Base-by-base conservation (phyloP, 1,139 yeast genomes). In the Geotrichum restrictum region DNA sequence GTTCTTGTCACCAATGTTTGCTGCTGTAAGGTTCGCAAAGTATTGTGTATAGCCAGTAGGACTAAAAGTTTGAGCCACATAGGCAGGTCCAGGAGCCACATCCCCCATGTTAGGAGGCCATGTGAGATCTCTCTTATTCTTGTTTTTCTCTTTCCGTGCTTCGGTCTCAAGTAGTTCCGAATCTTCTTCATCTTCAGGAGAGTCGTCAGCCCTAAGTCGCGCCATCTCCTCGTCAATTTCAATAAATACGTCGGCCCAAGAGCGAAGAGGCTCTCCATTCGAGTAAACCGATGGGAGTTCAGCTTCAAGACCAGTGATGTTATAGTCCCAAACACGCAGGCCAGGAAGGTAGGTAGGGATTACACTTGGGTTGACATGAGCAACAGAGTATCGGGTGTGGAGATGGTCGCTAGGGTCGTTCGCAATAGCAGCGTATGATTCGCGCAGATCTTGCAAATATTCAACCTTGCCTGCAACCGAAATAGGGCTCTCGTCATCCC, bases 341-440 rank as follows among this genome's bases (percentile, higher is more conserved):
- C 91, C 88, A 2, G 96, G 91, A 60, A 85, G 85, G 69, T 83
- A 88, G 0, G 95, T 88, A 1, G 96, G 95, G 4, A 88, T 80
- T n/a, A 88, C 80, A 56, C 91, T 83, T 0, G 91, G 82, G 2
- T 82, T 76, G 19, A 88, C 81, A 62, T 82, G 85, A 0, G 85
- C 83, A 52, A 88, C 73, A 0, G 88, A 74, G 62, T 85, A 87
- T 46, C 91, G 71, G 59, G 13, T 87, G 83, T 21, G 77, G 64
- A 56, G 45, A n/a, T 56, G 51, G 13, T 51, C 54, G 2, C 21
- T 45, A 33, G 37, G 46, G 24, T 40, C 47, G 3, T 50, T 46
- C 8, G 50, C 45, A 13, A 54, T 37, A 11, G 46, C 49, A 19
- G 45, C 42, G 45, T 56, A 54, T 19, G 43, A 41, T 22, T 44